Evolutionary conservation across 345 rosid genomes (phyloP).

Genomic region (Citrus sp.): DNA sequence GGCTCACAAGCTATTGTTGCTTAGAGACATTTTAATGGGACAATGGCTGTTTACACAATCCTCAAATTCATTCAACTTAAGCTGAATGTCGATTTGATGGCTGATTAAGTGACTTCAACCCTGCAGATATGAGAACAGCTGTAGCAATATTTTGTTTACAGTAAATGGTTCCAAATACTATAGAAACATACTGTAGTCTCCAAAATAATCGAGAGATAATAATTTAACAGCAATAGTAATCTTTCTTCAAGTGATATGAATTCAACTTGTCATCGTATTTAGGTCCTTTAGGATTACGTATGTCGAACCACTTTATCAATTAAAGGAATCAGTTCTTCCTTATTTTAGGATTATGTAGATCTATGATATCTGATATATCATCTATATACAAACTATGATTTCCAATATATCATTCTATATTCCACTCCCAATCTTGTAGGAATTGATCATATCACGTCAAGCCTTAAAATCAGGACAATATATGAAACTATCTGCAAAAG

Average conservation of each 20-base stretch:
- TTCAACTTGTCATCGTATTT: neutral
- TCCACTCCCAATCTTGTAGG: too few species aligned
- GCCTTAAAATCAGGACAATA: too few species aligned
- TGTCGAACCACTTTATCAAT: conserved; percentile 34
- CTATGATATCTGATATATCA: too few species aligned
- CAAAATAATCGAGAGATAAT: neutral
- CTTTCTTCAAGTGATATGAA: neutral
- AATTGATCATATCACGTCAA: too few species aligned
- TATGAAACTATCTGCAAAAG: too few species aligned
- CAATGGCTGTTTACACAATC: conserved; percentile 29
- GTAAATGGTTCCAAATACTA: neutral
- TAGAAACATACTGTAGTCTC: neutral
- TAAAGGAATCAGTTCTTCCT: conserved; percentile 43
- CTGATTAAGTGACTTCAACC: neutral
- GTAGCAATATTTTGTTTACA: neutral
- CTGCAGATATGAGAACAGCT: neutral
- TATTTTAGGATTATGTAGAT: too few species aligned
- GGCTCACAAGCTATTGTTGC: conserved; percentile 54
- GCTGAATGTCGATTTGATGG: conserved; percentile 30
- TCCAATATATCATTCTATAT: too few species aligned
- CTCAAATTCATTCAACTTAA: conserved; percentile 21
- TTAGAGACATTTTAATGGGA: conserved; percentile 26
- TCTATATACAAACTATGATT: too few species aligned
- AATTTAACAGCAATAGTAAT: neutral
- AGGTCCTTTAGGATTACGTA: conserved; percentile 13